Evolutionary conservation across 148 eudicot species (phyloP), one percentile per base, ranked within the genome.

Genomic region (Talinum fruticosum): DNA sequence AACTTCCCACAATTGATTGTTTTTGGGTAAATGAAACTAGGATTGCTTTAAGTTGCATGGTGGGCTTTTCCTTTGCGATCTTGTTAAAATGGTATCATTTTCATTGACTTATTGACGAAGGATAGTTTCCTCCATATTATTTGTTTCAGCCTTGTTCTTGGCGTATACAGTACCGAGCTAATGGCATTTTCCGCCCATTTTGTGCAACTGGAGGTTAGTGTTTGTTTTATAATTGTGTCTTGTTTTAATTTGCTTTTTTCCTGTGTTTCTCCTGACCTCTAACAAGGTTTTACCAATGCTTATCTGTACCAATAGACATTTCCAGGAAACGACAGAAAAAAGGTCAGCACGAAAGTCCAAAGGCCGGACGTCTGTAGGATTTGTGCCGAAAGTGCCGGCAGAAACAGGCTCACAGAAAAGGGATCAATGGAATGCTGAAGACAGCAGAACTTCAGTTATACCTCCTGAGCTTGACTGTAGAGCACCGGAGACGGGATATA

Each of bases 131-230:
- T 66, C 13, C 66, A n/a, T 79, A 33, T 35, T 71, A 78, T 3
- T 59, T 74, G 75, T 66, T 81, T 34, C 95, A 94, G 97, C 83
- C 84, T 68, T 84, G 80, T 65, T 79, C 86, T 75, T 78, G 90
- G 87, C 85, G 76, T 38, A 73, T 83, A 78, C 85, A 84, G 71
- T 79, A 74, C 71, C 59, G 71, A 51, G 76, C 49, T 16, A 83
- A 78, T 76, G 82, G 86, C 65, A 76, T 78, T 79, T 87, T 92
- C 33, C 75, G 70, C 81, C 83, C 71, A 82, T 80, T 87, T 66
- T 82, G 76, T 73, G 93, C 96, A 37, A 81, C 88, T 83, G 86
- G 92, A 86, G 98, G 97, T 94, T 88, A 76, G 86, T 81, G 76
- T 14, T 28, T 82, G 67, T 32, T 54, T 66, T 59, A 70, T 74